Base-by-base conservation (phyloP, 768 basidiomycete genomes). In the Tricholoma bakamatsutake region DNA sequence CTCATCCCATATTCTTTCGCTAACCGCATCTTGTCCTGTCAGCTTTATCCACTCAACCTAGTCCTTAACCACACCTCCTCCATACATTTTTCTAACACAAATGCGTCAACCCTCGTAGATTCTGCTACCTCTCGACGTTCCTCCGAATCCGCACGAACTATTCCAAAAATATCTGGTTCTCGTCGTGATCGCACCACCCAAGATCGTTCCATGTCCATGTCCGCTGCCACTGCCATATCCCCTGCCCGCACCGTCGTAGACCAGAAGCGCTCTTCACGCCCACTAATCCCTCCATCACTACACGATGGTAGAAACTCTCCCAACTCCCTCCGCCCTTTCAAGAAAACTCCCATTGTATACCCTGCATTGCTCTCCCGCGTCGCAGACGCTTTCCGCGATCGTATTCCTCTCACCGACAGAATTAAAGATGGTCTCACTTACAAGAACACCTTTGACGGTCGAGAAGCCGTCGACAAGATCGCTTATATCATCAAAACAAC, bases 401-500 rank as follows among this genome's bases (percentile, higher is more conserved):
- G 93, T 45, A 84, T 98, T 64, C 64, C 75, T 11, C 73, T 93
- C 46, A 66, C 81, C 9, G 95, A 98, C 71, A 81, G 88, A 52
- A 72, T 88, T 69, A 99, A 99, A 70, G 95, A 99, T 66, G 95
- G 93, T 2, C 80, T 99, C 61, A 92, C 92, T 5, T 99, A 98
- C 75, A 93, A 90, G 65, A 93, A 95, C 64, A 85, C 93, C 1
- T 99, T 99, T 63, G 95, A 98, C 67, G 97, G 97, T 4, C 86
- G 95, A 24, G 93, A 96, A 64, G 97, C 97, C 1, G 96, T 99
- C 37, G 93, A 95, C 71, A 92, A 93, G 73, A 92, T 99, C 61
- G 88, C 93, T 12, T 93, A 97, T 66, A 96, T 99, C 67, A 97
- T 98, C 80, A 95, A 95, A 73, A 98, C 97, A 3, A 93, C 94